Base-by-base conservation (phyloP, 2,329 filamentous ascomycete genomes). In the Tolypocladium tundrense region DNA sequence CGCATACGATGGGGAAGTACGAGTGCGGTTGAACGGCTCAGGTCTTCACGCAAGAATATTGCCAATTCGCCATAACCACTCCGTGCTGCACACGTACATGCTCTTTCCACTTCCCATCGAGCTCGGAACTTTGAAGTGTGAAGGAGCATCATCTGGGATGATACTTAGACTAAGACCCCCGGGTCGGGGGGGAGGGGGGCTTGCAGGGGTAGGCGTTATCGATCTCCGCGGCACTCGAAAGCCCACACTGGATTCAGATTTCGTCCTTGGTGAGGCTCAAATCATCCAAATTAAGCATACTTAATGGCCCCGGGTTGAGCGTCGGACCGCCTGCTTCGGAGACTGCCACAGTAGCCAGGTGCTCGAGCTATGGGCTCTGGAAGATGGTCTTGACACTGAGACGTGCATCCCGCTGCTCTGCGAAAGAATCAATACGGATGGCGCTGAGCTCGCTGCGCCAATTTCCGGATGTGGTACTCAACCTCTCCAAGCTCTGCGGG, bases 121-220 rank as follows among this genome's bases (percentile, higher is more conserved):
- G 31, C 4, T 31, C 7, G 31, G 31, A 31, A 8, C 4, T 31
- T 31, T 31, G 31, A 31, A 31, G 31, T 33, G 31, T 33, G 31
- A 33, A 33, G 31, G 31, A 8, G 31, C 31, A 33, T 33, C 31
- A 33, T 7, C 6, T 33, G 31, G 31, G 31, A 33, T 33, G 31
- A 33, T 9, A 33, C 8, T 9, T 33, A 33, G 1, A 31, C 31
- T 31, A 33, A 9, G 66, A 1, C 70, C 73, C 59, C 73, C 72
- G 1, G 76, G 64, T 73, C 72, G 1, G 76, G 64, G 4, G 21
- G 21, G 21, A 2, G 21, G 21, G 21, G 21, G 69, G 64, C 7
- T 71, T 70, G 62, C 71, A 74, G 1, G 73, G 74, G 50, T 72
- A 54, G 11, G 39, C 33, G 21, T 54, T 13, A 0, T 54, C 21